Evolutionary conservation across 768 basidiomycete genomes (phyloP).

Genomic region (Favolaschia claudopus): DNA sequence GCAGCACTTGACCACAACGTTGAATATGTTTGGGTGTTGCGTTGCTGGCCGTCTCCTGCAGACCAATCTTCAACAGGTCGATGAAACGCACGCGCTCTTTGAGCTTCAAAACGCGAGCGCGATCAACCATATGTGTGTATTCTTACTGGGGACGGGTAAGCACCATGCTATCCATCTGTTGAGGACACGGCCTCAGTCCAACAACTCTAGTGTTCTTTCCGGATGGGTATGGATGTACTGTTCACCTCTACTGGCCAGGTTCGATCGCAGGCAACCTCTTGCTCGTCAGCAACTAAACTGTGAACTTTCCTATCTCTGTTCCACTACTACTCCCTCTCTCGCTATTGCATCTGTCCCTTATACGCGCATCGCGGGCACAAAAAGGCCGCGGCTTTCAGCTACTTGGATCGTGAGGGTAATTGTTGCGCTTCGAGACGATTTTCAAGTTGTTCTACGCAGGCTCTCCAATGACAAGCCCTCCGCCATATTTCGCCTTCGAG

Average conservation of each 20-base stretch:
- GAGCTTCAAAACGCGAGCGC: constrained; percentile 73
- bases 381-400: constrained; percentile 91
- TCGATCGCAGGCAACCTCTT: too few species aligned
- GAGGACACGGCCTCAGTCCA: neutral
- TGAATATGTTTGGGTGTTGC: constrained; percentile 77
- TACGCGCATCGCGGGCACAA: too few species aligned
- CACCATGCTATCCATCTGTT: neutral
- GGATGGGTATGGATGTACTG: constrained; percentile 82
- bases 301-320: too few species aligned
- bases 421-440: neutral
- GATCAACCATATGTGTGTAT: constrained; percentile 89
- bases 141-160: constrained; percentile 79
- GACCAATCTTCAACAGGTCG: constrained; percentile 82
- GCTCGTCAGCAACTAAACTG: too few species aligned
- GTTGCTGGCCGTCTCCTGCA: constrained; percentile 82
- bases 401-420: constrained; percentile 74
- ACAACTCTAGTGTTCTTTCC: constrained; percentile 71
- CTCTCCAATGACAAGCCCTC: constrained; percentile 91
- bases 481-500: constrained; percentile 84
- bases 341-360: too few species aligned
- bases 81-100: constrained; percentile 84
- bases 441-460: constrained; percentile 51
- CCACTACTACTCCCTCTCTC: too few species aligned
- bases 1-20: neutral
- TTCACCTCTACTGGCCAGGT: constrained; percentile 88